Base-by-base conservation (phyloP, 2,329 filamentous ascomycete species). In the Fusarium ambrosium region DNA sequence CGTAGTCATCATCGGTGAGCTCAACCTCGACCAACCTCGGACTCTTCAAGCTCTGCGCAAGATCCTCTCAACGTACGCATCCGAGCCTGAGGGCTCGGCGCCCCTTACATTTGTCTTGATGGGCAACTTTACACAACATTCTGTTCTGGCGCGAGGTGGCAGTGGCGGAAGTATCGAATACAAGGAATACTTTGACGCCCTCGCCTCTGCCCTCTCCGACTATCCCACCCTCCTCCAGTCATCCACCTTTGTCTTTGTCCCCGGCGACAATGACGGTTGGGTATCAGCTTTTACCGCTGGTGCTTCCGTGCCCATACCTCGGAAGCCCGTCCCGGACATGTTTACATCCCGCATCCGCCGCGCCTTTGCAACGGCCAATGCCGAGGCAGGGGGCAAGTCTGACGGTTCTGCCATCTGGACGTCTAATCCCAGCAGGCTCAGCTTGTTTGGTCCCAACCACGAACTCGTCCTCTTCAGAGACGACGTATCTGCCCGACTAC, bases 261-360 rank as follows among this genome's bases (percentile, higher is more conserved):
- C 97, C 0, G 97, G 97, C 34, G 96, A 98, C 84, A 97, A 98
- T 81, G 97, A 99, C 81, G 95, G 94, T n/a, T 99, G 97, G 97
- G 91, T 93, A 6, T 97, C 95, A 1, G 90, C 95, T 3, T 98
- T 97, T 81, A 91, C 91, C 1, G 92, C 92, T 2, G 94, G 94
- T 5, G 92, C 93, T 1, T 91, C 93, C 0, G 89, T 90, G 1
- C 90, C 92, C 0, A 80, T 96, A 13, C 94, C 94, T 0, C 85
- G 92, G 11, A 92, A 92, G 74, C 84, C 89, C 0, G 89, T 99
- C 3, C 97, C 97, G 1, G 93, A 96, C 8, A 86, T 98, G 77
- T 99, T 99, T 84, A 98, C 96, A 0, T 96, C 92, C 36, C 89
- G 97, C 18, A 89, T 99, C 51, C 92, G 94, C 75, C 89, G 96